phyloP scores from a whole-genome alignment of 345 rosid genomes.

The Cochlearia excelsa region DNA sequence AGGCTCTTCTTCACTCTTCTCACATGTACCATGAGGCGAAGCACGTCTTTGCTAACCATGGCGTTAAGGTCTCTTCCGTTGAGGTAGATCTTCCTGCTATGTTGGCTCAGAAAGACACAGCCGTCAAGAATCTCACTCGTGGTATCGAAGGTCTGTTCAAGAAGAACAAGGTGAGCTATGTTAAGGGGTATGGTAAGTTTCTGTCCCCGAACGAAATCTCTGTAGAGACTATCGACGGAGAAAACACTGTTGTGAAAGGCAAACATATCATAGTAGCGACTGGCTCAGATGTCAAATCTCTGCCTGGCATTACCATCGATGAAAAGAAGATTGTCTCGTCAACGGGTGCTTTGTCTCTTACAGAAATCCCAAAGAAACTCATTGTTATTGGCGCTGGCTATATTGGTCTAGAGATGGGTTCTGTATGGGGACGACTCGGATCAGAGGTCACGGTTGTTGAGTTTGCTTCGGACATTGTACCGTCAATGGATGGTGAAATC shows the following conservation, averaged over 20 bases:
- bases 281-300: constrained; percentile 93
- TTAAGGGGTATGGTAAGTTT: constrained; percentile 92
- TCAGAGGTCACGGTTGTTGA: constrained; percentile 98
- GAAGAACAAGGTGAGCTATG: constrained; percentile 94
- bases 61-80: constrained; percentile 82
- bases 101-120: constrained; percentile 96
- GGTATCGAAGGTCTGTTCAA: constrained; percentile 97
- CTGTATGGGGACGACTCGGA: constrained; percentile 92
- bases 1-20: constrained; percentile 99
- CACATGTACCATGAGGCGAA: constrained; percentile 96
- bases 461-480: constrained; percentile 90
- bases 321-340: constrained; percentile 94
- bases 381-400: constrained; percentile 98
- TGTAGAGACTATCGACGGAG: constrained; percentile 84
- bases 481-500: constrained; percentile 92
- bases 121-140: constrained; percentile 73
- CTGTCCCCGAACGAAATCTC: constrained; percentile 86
- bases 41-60: constrained; percentile 81
- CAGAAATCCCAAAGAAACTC: constrained; percentile 84
- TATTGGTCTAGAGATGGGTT: constrained; percentile 99
- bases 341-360: constrained; percentile 81
- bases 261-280: constrained; percentile 88
- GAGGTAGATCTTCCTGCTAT: constrained; percentile 95
- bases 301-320: constrained; percentile 93
- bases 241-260: constrained; percentile 69